phyloP scores from a whole-genome alignment of 225 moss, liverwort and hornwort genomes.

The Lunularia cruciata region DNA sequence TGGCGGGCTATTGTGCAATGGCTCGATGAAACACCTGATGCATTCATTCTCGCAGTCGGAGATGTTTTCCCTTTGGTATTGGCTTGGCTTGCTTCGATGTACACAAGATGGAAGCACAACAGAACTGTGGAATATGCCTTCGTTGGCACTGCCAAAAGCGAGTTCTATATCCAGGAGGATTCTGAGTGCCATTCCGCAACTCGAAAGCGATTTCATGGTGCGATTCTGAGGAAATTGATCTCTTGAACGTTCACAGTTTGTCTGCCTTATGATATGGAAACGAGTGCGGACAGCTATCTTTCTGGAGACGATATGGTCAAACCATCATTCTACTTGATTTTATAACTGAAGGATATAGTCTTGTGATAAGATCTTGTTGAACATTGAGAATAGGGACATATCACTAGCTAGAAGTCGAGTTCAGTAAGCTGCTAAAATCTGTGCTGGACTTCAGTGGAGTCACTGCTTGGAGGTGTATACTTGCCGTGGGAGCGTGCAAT shows the following conservation, averaged over 20 bases:
- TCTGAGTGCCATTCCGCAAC: background rate
- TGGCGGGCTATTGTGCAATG: slow-evolving; percentile 63
- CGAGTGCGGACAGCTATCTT: background rate
- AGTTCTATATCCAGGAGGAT: slow-evolving; percentile 74
- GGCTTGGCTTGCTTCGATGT: slow-evolving; percentile 75
- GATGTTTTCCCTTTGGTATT: slow-evolving; percentile 74
- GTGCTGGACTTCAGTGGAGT: slow-evolving; percentile 55
- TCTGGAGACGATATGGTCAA: background rate
- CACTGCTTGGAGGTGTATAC: slow-evolving; percentile 64
- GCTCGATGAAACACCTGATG: slow-evolving; percentile 74
- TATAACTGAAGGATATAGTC: too few species aligned
- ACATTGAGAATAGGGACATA: background rate
- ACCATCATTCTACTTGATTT: background rate
- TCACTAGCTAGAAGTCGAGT: background rate
- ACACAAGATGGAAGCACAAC: slow-evolving; percentile 40
- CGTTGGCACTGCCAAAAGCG: slow-evolving; percentile 88
- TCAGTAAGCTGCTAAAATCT: background rate
- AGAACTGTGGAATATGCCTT: slow-evolving; percentile 59
- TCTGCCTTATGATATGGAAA: background rate
- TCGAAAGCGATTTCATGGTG: slow-evolving; percentile 10
- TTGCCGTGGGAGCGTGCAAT: slow-evolving; percentile 93
- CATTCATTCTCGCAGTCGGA: slow-evolving; percentile 78
- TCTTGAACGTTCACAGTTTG: background rate
- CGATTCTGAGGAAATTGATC: background rate
- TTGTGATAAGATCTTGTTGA: background rate